A percentile compares a stretch with the other conserved stretches of the same genome.
These are phyloP conservation scores for Penicillium sp. DNA, from an alignment of 2,329 filamentous ascomycete species.

Conservation along the genomic window DNA sequence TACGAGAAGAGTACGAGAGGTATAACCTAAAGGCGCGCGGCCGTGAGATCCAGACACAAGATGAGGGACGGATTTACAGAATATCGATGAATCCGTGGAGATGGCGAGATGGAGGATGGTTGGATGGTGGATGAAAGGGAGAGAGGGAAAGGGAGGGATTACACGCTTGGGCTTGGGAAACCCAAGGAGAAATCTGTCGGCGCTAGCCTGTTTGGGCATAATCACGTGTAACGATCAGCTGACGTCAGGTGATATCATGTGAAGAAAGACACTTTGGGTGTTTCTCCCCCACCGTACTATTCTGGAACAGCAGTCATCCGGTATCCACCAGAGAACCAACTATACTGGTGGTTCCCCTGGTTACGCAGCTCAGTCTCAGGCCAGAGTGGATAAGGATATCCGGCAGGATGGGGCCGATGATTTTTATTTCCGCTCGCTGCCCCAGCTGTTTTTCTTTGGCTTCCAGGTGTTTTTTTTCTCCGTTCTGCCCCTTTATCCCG, in stretches of 20 bases:
- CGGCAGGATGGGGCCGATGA: conserved; percentile 11
- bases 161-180: too few species aligned
- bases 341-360: conserved; percentile 1
- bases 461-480: not conserved
- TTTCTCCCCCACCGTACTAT: too few species aligned
- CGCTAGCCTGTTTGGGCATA: conserved; percentile 5
- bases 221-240: not conserved
- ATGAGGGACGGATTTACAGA: conserved; percentile 30
- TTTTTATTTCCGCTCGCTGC: conserved; percentile 1
- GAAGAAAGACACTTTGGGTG: too few species aligned
- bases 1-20: conserved; percentile 43
- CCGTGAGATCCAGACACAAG: conserved; percentile 21
- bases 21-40: conserved; percentile 37
- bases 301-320: not conserved
- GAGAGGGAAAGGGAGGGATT: not conserved
- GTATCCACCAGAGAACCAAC: too few species aligned
- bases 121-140: conserved; percentile 12
- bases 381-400: conserved; percentile 6
- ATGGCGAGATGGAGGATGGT: conserved; percentile 16
- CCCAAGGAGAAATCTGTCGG: not conserved
- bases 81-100: conserved; percentile 23
- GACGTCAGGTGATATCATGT: not conserved
- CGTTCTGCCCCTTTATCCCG: conserved; percentile 12
- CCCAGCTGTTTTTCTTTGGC: not conserved
- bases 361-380: not conserved